Conservation (phyloP, 169 alveolate species). For the Cryptosporidium bovis region DNA sequence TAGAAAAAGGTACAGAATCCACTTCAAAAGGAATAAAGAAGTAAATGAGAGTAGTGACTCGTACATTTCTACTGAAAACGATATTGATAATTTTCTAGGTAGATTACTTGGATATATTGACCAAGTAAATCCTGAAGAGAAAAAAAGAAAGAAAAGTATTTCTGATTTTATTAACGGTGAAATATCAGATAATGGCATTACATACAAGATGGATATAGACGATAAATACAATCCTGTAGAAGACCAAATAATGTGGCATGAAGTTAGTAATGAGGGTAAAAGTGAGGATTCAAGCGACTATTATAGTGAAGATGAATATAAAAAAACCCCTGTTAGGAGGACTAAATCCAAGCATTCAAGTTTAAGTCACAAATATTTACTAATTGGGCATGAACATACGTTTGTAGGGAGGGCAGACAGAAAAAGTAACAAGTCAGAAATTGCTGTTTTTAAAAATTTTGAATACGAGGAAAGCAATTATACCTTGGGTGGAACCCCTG, state of each 20-base stretch:
- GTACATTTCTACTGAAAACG: slow-evolving; percentile 27
- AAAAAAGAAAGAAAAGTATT: slow-evolving; percentile 32
- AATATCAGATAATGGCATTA: slow-evolving; percentile 38
- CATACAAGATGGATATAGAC: slow-evolving; percentile 57
- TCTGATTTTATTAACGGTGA: slow-evolving; percentile 38
- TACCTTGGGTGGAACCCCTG: slow-evolving; percentile 43
- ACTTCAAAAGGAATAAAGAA: slow-evolving; percentile 17
- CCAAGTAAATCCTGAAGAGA: slow-evolving; percentile 69
- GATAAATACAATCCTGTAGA: slow-evolving; percentile 24
- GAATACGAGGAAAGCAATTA: slow-evolving; percentile 37
- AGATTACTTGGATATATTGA: slow-evolving; percentile 50
- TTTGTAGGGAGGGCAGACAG: slow-evolving; percentile 74
- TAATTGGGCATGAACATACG: slow-evolving; percentile 68
- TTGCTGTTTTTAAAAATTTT: slow-evolving; percentile 57
- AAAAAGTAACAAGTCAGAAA: slow-evolving; percentile 37
- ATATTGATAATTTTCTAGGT: slow-evolving; percentile 26
- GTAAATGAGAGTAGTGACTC: background rate
- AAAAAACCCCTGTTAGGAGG: slow-evolving; percentile 24
- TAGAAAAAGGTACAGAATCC: slow-evolving; percentile 65
- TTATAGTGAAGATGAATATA: background rate
- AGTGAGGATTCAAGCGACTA: background rate
- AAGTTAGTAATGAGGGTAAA: background rate
- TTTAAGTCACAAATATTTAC: slow-evolving; percentile 73
- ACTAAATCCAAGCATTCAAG: background rate
- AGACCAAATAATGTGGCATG: slow-evolving; percentile 51